Evolutionary conservation across 495 filamentous ascomycete species (phyloP), one percentile per base, ranked within the genome.

Genomic region (Letharia columbiana): DNA sequence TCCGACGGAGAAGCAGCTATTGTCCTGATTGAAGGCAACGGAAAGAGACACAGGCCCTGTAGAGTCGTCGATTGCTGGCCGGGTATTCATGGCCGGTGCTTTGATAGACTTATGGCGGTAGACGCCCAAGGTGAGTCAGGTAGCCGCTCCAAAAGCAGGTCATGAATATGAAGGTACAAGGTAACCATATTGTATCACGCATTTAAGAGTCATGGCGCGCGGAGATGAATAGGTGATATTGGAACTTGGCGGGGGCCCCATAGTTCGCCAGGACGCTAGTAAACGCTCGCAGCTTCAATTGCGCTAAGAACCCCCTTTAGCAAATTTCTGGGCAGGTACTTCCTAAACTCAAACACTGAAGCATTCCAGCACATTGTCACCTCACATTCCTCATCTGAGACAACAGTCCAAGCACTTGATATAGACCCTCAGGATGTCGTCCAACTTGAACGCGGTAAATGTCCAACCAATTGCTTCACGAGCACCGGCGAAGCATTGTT

Each of bases 1-100:
- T 5, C 91, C 94, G 9, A 96, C 90, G 52, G 92, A 86, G 78
- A 98, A 98, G 73, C 88, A 92, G 65, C 84, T 91, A 72, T 83
- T 86, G 72, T 96, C 90, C 71, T 87, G 82, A 73, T 96, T 98
- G 79, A 98, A 96, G 31, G 88, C 84, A 60, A 87, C 86, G 37
- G 90, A 94, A 41, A 97, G 83, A 40, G 91, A 93, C 69, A 86
- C 83, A 9, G 91, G 89, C 50, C 84, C 84, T 47, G 79, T 81
- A 47, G 90, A 86, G 57, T 84, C 84, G 74, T 96, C 91, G 70
- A 98, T 91, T 68, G 87, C 83, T 54, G 87, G 89, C 69, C 94
- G 82, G 64, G 92, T 96, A 73, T 98, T 95, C 94, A 98, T 98
- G 60, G 70, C 81, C 75, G 54, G 37, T 13, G 47, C 41, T 52